Base-by-base conservation (phyloP, 768 basidiomycete species). In the Kwoniella shandongensis region DNA sequence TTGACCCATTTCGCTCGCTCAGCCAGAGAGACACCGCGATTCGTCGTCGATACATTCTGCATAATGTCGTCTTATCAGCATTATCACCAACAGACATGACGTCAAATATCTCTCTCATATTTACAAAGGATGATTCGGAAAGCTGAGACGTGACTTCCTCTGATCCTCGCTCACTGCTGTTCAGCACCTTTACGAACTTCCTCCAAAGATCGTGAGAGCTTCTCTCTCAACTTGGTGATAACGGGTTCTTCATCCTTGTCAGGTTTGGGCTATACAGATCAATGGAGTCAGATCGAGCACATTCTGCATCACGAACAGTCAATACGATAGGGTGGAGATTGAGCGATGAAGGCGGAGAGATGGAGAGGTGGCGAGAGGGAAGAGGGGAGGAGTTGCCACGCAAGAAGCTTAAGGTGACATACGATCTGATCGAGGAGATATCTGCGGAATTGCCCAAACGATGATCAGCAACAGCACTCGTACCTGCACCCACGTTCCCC, bases 391-490 rank as follows among this genome's bases (percentile, higher is more conserved):
- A n/a, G n/a, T n/a, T n/a, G n/a, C n/a, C n/a, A n/a, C n/a, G n/a
- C n/a, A n/a, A n/a, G n/a, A n/a, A n/a, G n/a, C n/a, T n/a, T n/a
- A n/a, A n/a, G n/a, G n/a, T n/a, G n/a, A 53, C 50, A 25, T 22
- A 66, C 69, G 12, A 71, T 36, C 44, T 71, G 69, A 46, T 71
- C 69, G 1, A 71, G 60, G 7, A 71, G 62, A 30, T 68, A 70
- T 42, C 69, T 70, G n/a, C n/a, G n/a, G n/a, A n/a, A 18, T 6
- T 17, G 15, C 2, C 15, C 32, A 20, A 48, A n/a, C 22, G 38
- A 17, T 3, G 38, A 13, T 36, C n/a, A 22, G 25, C 42, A 6
- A 27, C 22, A 4, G 7, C 32, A 3, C 45, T 20, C 47, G 41
- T 36, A 3, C 7, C 1, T 22, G 54, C 1, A 10, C 15, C 8